Evolutionary conservation across 2,329 filamentous ascomycete species (phyloP).

Genomic region (Colletotrichum sp.): DNA sequence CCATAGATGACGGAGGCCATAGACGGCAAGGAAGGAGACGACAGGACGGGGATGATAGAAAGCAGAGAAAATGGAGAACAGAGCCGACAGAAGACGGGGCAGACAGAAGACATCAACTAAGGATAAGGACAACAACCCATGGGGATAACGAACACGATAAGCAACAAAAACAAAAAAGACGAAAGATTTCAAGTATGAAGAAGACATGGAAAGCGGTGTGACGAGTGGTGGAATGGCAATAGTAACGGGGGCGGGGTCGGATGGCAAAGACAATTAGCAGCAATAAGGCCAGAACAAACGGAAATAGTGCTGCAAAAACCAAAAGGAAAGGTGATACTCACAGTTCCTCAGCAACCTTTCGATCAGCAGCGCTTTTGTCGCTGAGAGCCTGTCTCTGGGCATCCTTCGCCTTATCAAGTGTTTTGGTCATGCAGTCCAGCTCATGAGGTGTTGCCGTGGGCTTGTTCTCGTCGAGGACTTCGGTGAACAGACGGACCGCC

Average conservation of each 20-base stretch:
- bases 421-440: background rate
- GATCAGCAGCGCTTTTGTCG: background rate
- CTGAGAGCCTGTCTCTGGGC: no score
- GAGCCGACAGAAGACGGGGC: background rate
- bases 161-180: no score
- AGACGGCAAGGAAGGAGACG: no score
- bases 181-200: no score
- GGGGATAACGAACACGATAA: no score
- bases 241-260: no score
- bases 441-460: background rate
- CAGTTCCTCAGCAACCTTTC: background rate
- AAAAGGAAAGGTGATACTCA: background rate
- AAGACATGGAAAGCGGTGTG: no score
- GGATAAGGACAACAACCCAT: no score
- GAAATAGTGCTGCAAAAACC: background rate
- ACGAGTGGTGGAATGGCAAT: no score
- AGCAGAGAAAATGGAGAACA: background rate
- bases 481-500: background rate
- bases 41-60: background rate
- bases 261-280: background rate
- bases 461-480: background rate
- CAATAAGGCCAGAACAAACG: background rate
- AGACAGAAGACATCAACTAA: background rate
- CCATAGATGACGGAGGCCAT: no score
- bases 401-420: background rate